These are phyloP conservation scores for Candida sanyaensis DNA, from an alignment of 1,139 yeast genomes.

Conservation along the genomic window DNA sequence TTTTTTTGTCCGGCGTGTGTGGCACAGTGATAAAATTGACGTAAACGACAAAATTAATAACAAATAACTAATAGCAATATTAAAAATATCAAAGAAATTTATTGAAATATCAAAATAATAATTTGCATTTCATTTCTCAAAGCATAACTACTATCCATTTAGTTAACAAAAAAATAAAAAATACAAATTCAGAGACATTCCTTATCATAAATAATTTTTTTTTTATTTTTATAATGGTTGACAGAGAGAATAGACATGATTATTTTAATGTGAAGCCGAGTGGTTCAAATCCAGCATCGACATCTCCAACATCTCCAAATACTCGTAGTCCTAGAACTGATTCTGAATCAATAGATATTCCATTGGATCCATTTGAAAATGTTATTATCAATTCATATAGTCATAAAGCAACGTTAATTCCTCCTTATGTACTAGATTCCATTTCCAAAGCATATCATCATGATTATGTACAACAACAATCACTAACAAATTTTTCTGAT, in stretches of 20 bases:
- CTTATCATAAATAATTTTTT: too few species aligned
- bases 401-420: conserved; percentile 44
- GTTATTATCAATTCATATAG: conserved; percentile 33
- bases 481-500: conserved; percentile 7
- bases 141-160: too few species aligned
- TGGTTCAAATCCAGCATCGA: neutral
- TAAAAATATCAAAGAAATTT: too few species aligned
- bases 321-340: neutral
- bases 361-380: conserved; percentile 27
- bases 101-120: too few species aligned
- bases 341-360: conserved; percentile 7
- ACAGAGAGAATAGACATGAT: neutral
- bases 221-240: neutral
- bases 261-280: neutral
- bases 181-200: too few species aligned
- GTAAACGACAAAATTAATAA: too few species aligned
- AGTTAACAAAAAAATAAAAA: too few species aligned
- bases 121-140: too few species aligned
- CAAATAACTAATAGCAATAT: too few species aligned
- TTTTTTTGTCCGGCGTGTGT: neutral
- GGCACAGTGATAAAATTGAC: too few species aligned
- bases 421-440: conserved; percentile 61
- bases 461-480: conserved; percentile 26
- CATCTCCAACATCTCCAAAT: neutral
- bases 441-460: conserved; percentile 47